These are phyloP conservation scores for Arxiozyma heterogenica DNA, from an alignment of 1,139 yeast genomes.

Conservation along the genomic window DNA sequence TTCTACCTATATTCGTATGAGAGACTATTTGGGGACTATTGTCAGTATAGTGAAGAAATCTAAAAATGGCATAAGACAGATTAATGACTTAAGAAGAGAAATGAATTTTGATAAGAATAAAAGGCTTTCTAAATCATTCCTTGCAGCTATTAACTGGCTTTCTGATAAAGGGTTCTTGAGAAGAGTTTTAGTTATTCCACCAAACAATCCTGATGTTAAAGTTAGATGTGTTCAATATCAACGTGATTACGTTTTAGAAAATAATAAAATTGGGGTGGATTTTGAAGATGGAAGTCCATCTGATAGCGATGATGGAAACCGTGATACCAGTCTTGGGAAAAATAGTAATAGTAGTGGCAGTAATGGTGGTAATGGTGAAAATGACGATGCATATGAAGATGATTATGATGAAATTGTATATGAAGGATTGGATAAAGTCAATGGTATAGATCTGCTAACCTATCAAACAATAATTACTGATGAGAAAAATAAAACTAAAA, in stretches of 20 bases:
- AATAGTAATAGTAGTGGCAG: not conserved
- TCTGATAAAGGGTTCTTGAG: slow-evolving; percentile 47
- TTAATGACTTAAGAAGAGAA: slow-evolving; percentile 55
- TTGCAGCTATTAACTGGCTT: slow-evolving; percentile 43
- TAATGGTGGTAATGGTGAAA: not conserved
- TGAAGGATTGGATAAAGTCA: slow-evolving; percentile 28
- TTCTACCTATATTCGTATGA: slow-evolving; percentile 31
- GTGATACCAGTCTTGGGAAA: not conserved
- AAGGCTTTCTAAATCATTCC: slow-evolving; percentile 42
- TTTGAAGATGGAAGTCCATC: slow-evolving; percentile 28
- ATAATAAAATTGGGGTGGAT: slow-evolving; percentile 8
- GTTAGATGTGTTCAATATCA: slow-evolving; percentile 54
- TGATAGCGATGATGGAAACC: slow-evolving; percentile 19
- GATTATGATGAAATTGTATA: slow-evolving; percentile 28
- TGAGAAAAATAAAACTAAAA: slow-evolving; percentile 17
- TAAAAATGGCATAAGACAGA: slow-evolving; percentile 58
- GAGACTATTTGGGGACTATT: slow-evolving; percentile 36
- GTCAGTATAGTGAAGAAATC: slow-evolving; percentile 53
- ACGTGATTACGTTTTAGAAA: slow-evolving; percentile 37
- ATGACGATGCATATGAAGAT: slow-evolving; percentile 6
- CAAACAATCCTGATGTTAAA: slow-evolving; percentile 37
- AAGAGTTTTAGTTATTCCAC: slow-evolving; percentile 48
- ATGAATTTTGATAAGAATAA: slow-evolving; percentile 43
- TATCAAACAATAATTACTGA: slow-evolving; percentile 29
- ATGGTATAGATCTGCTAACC: slow-evolving; percentile 27